A percentile compares a stretch with the other conserved stretches of the same genome.
Evolutionary conservation across 306 rosid species (phyloP).

Genomic region (Citrullus colocynthis): DNA sequence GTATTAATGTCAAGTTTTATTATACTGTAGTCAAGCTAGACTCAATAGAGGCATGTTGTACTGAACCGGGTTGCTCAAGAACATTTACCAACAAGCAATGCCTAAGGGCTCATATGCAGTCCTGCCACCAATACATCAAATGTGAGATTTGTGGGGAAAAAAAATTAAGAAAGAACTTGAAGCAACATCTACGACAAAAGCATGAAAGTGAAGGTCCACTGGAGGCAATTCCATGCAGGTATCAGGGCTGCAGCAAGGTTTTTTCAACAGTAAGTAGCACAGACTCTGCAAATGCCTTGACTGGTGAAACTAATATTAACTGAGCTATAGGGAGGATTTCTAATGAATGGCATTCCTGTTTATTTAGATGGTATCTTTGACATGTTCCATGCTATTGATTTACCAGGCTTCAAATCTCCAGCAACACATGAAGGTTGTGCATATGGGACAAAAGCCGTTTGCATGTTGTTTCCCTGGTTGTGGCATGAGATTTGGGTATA

Average conservation of each 20-base stretch:
- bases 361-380: neutral
- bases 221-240: slow-evolving; percentile 32
- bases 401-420: slow-evolving; percentile 65
- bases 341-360: neutral
- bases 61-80: slow-evolving; percentile 61
- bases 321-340: neutral
- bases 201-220: slow-evolving; percentile 31
- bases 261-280: slow-evolving; percentile 53
- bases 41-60: slow-evolving; percentile 48
- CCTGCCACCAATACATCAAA: slow-evolving; percentile 47
- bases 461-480: slow-evolving; percentile 63
- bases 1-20: neutral
- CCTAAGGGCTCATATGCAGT: slow-evolving; percentile 49
- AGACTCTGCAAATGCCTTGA: neutral
- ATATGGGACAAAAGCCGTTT: slow-evolving; percentile 43
- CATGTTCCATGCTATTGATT: neutral
- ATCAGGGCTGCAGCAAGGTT: slow-evolving; percentile 30
- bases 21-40: slow-evolving; percentile 50
- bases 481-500: slow-evolving; percentile 76
- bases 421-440: slow-evolving; percentile 64
- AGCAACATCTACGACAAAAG: slow-evolving; percentile 37
- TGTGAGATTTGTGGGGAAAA: slow-evolving; percentile 55
- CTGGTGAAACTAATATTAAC: neutral
- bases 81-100: slow-evolving; percentile 44
- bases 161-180: slow-evolving; percentile 64